Evolutionary conservation across 2,329 filamentous ascomycete genomes (phyloP), one percentile per base, ranked within the genome.

Genomic region (Stylonectria norvegica): DNA sequence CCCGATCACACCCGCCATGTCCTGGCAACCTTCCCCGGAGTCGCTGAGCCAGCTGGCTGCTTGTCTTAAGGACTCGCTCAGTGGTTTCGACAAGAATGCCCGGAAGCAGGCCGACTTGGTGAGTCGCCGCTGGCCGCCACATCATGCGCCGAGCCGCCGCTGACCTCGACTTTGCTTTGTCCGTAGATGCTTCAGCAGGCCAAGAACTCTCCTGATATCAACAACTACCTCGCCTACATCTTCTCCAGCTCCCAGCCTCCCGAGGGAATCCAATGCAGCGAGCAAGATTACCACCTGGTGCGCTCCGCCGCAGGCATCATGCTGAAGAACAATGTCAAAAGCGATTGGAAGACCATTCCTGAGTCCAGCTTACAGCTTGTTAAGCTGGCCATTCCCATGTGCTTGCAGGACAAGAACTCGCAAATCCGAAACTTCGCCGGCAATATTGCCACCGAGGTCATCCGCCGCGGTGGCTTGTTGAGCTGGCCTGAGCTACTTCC

Each of bases 161-260:
- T 60, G 47, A 60, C 52, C 43, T n/a, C 37, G 32, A 36, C 32
- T 42, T 35, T 30, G 35, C 38, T 37, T 34, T 42, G 34, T 46
- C 37, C n/a, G n/a, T 57, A 97, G 93, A 94, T 97, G 88, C 86
- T 98, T 56, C 76, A 81, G 52, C 86, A 95, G 70, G 93, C 91
- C 46, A 94, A 88, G 63, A 71, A 75, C 37, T 93, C 87, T 9
- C 90, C 90, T 34, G 91, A 97, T 64, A 87, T 96, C 72, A 91
- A 94, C 72, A 97, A 97, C 69, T 98, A 98, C 66, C 82, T 98
- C 31, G 86, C 88, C 54, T 96, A 86, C 66, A 79, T 98, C 48
- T 88, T 95, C 66, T 88, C 86, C 45, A 89, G 79, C 55, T 64
- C 79, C 41, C 75, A 81, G 49, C 71, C 75, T 36, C 79, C 85